Evolutionary conservation across 2,329 filamentous ascomycete genomes (phyloP).

Genomic region (Ceratocystis alfenasii): DNA sequence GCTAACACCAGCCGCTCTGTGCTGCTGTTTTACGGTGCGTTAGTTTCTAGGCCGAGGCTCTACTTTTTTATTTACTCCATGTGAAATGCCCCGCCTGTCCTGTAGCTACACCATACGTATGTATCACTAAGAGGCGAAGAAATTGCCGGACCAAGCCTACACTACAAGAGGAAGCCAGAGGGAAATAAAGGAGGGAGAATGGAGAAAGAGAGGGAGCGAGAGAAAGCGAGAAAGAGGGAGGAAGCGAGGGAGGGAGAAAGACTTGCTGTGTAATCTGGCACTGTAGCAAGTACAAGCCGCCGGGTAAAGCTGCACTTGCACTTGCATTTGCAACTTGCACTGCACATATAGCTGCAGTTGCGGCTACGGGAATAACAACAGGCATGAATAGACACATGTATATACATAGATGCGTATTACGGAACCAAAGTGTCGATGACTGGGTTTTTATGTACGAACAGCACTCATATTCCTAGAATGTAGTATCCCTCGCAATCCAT

Average conservation of each 20-base stretch:
- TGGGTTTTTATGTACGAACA: not conserved
- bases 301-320: slow-evolving; percentile 5
- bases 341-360: not conserved
- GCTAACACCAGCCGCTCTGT: not conserved
- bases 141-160: too few relatives aligned
- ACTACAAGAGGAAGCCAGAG: too few relatives aligned
- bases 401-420: not conserved
- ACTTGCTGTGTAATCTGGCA: not conserved
- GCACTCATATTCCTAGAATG: not conserved
- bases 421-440: not conserved
- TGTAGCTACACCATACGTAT: too few relatives aligned
- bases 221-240: too few relatives aligned
- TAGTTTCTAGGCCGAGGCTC: not conserved
- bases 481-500: not conserved
- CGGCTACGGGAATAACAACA: not conserved
- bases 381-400: too few relatives aligned
- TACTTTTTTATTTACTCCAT: not conserved
- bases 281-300: not conserved
- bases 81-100: too few relatives aligned
- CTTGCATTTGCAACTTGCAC: not conserved
- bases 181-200: too few relatives aligned
- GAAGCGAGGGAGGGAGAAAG: not conserved
- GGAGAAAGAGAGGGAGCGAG: too few relatives aligned
- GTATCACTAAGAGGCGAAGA: too few relatives aligned
- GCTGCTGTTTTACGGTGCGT: not conserved